These are phyloP conservation scores for Neofusicoccum laricinum DNA, from an alignment of 2,329 filamentous ascomycete genomes.

Conservation along the genomic window DNA sequence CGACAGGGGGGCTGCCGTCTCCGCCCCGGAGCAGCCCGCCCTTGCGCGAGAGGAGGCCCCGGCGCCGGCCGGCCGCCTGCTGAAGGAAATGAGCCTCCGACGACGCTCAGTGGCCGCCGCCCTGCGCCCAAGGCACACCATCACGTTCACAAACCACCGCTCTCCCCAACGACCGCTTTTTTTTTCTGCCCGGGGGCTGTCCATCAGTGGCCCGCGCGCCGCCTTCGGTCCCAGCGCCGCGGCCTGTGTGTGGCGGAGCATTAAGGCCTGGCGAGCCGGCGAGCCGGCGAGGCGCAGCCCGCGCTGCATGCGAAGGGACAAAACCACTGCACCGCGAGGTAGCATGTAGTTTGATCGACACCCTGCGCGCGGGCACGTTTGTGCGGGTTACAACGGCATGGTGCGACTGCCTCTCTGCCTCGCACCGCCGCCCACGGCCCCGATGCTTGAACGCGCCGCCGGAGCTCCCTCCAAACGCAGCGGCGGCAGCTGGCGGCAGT, in stretches of 20 bases:
- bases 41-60: slow-evolving; percentile 1
- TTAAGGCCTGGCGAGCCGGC: slow-evolving; percentile 4
- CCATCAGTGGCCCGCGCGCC: slow-evolving; percentile 4
- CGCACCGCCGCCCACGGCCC: too few species aligned
- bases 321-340: background rate
- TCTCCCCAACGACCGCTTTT: background rate
- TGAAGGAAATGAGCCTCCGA: slow-evolving; percentile 1
- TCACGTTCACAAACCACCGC: background rate
- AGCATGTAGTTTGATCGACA: background rate
- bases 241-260: slow-evolving; percentile 11
- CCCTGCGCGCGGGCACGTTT: background rate
- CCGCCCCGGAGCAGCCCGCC: background rate
- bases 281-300: slow-evolving; percentile 1
- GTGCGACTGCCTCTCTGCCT: background rate
- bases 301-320: background rate
- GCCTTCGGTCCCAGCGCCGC: background rate
- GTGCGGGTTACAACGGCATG: background rate
- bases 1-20: background rate
- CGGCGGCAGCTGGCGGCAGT: background rate
- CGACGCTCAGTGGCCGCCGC: slow-evolving; percentile 4
- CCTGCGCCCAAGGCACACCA: background rate
- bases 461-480: slow-evolving; percentile 5
- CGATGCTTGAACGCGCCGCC: background rate
- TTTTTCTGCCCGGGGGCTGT: background rate
- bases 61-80: background rate